A percentile compares a stretch with the other conserved stretches of the same genome.
Evolutionary conservation across 1,284 basidiomycete species (phyloP).

Genomic region (Coniferiporia sulphurascens): DNA sequence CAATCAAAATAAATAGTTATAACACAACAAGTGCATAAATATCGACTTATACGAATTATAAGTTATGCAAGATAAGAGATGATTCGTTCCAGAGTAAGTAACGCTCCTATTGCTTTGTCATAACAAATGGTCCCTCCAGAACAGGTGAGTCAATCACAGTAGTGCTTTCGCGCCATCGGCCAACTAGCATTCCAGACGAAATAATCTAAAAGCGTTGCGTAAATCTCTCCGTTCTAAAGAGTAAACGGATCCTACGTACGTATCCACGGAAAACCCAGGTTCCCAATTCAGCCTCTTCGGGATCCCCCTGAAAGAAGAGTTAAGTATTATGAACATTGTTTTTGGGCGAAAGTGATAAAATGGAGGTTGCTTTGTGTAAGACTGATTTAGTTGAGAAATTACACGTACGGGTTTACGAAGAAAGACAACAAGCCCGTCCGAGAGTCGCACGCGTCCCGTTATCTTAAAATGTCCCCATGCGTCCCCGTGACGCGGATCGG

Average conservation of each 20-base stretch:
- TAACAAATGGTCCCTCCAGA: constrained; percentile 43
- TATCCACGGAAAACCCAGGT: constrained; percentile 49
- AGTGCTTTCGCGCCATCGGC: constrained; percentile 46
- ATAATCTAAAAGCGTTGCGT: background rate
- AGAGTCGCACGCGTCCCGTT: constrained; percentile 42
- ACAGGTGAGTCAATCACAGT: constrained; percentile 34
- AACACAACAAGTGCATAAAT: too few relatives aligned
- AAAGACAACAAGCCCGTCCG: constrained; percentile 45
- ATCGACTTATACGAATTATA: background rate
- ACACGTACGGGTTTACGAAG: constrained; percentile 41
- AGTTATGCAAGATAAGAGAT: background rate
- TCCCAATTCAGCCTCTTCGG: constrained; percentile 29
- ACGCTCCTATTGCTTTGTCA: constrained; percentile 29
- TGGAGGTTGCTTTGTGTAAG: too few relatives aligned
- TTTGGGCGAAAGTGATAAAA: too few relatives aligned
- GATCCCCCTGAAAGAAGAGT: constrained; percentile 28
- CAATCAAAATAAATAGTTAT: too few relatives aligned
- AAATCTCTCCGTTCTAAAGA: background rate
- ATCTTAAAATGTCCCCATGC: constrained; percentile 45
- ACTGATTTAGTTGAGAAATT: background rate
- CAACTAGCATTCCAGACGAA: constrained; percentile 33
- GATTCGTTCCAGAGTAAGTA: background rate
- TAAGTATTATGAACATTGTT: too few relatives aligned
- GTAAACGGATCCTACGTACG: constrained; percentile 28
- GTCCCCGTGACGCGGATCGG: constrained; percentile 35